phyloP scores from a whole-genome alignment of 306 rosid genomes.

The Ochetophila trinervis region DNA sequence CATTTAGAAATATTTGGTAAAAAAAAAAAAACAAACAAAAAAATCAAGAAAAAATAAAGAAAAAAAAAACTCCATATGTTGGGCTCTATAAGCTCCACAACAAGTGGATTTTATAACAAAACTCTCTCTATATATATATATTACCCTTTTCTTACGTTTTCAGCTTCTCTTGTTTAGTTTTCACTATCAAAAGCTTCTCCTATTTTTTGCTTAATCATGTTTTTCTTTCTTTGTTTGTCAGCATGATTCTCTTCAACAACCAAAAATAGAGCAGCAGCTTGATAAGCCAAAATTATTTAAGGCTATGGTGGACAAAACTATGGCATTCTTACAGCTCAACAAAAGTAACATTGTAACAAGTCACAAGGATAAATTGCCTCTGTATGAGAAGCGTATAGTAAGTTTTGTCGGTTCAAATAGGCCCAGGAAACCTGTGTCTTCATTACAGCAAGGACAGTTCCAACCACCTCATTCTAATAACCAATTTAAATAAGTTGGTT shows the following conservation, averaged over 20 bases:
- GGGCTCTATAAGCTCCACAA: too few relatives aligned
- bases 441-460: conserved; percentile 61
- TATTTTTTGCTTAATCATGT: conserved; percentile 16
- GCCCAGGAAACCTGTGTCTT: conserved; percentile 50
- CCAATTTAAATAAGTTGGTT: conserved; percentile 50
- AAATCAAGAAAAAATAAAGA: too few relatives aligned
- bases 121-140: too few relatives aligned
- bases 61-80: too few relatives aligned
- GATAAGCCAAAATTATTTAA: conserved; percentile 51
- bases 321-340: conserved; percentile 45
- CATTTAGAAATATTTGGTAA: too few relatives aligned
- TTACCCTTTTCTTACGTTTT: too few relatives aligned
- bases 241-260: conserved; percentile 61
- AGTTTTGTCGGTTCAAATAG: conserved; percentile 34
- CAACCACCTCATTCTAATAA: conserved; percentile 56
- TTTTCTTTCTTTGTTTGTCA: conserved; percentile 25
- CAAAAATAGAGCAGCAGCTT: conserved; percentile 55
- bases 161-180: too few relatives aligned
- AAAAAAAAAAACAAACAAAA: too few relatives aligned
- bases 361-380: conserved; percentile 47
- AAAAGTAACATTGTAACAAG: conserved; percentile 35
- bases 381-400: conserved; percentile 55
- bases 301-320: conserved; percentile 46
- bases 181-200: too few relatives aligned
- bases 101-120: too few relatives aligned